Conservation (phyloP, 441 rosid genomes). For the Biscutella laevigata region DNA sequence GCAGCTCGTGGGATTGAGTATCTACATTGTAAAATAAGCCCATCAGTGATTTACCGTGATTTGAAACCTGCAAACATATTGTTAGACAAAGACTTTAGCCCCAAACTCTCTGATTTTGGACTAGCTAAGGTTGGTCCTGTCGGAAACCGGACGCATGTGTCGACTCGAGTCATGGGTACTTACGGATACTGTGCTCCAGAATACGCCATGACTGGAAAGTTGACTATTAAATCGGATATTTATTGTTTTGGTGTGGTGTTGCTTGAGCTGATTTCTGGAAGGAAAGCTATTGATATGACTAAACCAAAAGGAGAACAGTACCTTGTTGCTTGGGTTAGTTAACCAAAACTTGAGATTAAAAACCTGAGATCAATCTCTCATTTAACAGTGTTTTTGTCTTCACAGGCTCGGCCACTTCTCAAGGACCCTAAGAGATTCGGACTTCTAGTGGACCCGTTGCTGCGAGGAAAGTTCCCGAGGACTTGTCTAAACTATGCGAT, state of each 20-base stretch:
- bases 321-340: slow-evolving; percentile 59
- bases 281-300: slow-evolving; percentile 42
- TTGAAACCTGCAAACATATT: slow-evolving; percentile 60
- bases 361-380: neutral
- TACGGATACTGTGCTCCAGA: too few relatives aligned
- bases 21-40: slow-evolving; percentile 59
- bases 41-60: slow-evolving; percentile 60
- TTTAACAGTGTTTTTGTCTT: neutral
- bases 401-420: slow-evolving; percentile 55
- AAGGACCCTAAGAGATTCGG: slow-evolving; percentile 58
- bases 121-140: slow-evolving; percentile 62
- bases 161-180: slow-evolving; percentile 71
- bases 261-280: slow-evolving; percentile 54
- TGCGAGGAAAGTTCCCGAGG: slow-evolving; percentile 54
- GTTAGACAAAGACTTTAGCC: slow-evolving; percentile 43
- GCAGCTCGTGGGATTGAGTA: slow-evolving; percentile 62
- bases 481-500: slow-evolving; percentile 74
- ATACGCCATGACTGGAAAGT: slow-evolving; percentile 65
- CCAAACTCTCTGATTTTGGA: slow-evolving; percentile 67
- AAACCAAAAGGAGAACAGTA: slow-evolving; percentile 41
- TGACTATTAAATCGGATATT: slow-evolving; percentile 60
- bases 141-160: slow-evolving; percentile 61
- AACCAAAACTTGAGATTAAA: neutral
- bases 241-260: slow-evolving; percentile 58
- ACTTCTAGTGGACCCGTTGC: slow-evolving; percentile 56